Evolutionary conservation across 306 rosid species (phyloP).

Genomic region (Acmispon strigosus): DNA sequence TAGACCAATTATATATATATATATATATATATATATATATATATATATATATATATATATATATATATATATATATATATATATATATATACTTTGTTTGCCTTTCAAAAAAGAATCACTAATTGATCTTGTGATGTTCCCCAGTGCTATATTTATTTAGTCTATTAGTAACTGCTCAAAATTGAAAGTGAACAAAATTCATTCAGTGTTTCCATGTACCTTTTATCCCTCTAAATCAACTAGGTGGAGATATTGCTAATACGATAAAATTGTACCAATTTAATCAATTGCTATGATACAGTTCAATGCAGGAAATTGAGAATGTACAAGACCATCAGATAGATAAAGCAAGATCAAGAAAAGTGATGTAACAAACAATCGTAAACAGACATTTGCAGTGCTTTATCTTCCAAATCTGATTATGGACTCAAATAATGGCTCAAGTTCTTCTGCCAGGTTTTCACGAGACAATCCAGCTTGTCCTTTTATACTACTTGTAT

Average conservation of each 20-base stretch:
- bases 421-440: slow-evolving; percentile 62
- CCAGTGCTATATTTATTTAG: slow-evolving; percentile 16
- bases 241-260: no score
- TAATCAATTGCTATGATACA: background rate
- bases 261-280: no score
- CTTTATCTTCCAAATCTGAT: slow-evolving; percentile 72
- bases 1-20: no score
- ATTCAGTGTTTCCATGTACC: background rate
- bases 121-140: background rate
- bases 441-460: slow-evolving; percentile 27
- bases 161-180: background rate
- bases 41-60: no score
- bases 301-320: background rate
- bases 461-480: slow-evolving; percentile 57
- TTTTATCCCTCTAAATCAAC: no score
- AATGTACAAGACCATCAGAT: background rate
- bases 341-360: background rate
- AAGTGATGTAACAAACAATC: slow-evolving; percentile 6
- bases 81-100: no score
- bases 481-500: slow-evolving; percentile 64
- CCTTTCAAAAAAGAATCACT: no score
- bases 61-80: no score
- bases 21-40: no score
- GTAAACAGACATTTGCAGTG: slow-evolving; percentile 54
- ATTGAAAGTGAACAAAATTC: slow-evolving; percentile 18